Percentiles rank a stretch among this genome's conserved stretches.
phyloP scores from a whole-genome alignment of 139 green algal genomes.

The Ulvella scutata region DNA sequence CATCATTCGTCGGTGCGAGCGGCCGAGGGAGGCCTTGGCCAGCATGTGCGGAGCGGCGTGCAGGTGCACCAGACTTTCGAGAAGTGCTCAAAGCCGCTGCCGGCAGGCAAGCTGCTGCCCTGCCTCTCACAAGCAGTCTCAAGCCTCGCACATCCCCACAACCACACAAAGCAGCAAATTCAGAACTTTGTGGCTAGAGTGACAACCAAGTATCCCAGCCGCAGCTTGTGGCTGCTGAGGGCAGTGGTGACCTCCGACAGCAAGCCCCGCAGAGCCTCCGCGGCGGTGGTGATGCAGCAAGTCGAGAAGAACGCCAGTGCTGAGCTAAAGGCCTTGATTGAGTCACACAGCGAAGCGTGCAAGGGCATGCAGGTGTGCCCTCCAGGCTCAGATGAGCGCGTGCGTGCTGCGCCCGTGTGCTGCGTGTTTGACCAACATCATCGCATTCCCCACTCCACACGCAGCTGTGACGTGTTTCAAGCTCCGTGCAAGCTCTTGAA shows the following conservation, averaged over 20 bases:
- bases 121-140: slow-evolving; percentile 84
- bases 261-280: neutral
- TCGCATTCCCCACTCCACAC: too few species aligned
- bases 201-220: neutral
- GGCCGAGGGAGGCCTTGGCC: too few species aligned
- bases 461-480: too few species aligned
- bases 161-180: slow-evolving; percentile 38
- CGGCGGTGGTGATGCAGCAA: neutral
- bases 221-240: neutral
- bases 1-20: too few species aligned
- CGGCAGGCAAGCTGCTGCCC: slow-evolving; percentile 63
- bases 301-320: too few species aligned
- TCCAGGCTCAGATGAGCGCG: too few species aligned
- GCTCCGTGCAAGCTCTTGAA: too few species aligned
- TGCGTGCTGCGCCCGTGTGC: too few species aligned
- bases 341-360: too few species aligned
- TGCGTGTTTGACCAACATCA: too few species aligned
- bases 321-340: too few species aligned
- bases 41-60: slow-evolving; percentile 24
- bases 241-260: neutral
- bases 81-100: slow-evolving; percentile 28
- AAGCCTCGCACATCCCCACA: slow-evolving; percentile 66
- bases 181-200: slow-evolving; percentile 30
- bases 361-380: too few species aligned
- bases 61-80: slow-evolving; percentile 4